Evolutionary conservation across 2,329 filamentous ascomycete species (phyloP), one percentile per base, ranked within the genome.

Genomic region (Stachybotrys elegans): DNA sequence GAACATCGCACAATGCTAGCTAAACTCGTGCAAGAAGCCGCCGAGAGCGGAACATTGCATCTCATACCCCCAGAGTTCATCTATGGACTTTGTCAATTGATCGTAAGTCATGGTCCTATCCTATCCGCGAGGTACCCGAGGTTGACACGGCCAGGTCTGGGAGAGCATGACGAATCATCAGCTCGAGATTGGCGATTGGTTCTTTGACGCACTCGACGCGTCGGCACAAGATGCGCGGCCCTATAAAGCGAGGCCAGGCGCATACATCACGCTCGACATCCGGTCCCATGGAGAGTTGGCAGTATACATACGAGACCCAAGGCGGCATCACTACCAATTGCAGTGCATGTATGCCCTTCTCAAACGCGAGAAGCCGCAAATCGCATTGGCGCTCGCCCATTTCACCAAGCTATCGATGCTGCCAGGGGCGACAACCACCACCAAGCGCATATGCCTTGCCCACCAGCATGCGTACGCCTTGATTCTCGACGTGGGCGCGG

Each of bases 161-260:
- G 42, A 48, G 5, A 52, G 50, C n/a, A 45, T 55, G 5, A n/a
- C 55, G 0, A 53, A 52, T 12, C 48, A 51, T 1, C 34, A 29
- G 2, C 43, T 57, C 14, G 43, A 46, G 6, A 17, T 57, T 0
- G 54, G 49, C 2, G 34, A 40, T 1, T 57, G 54, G 54, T 57
- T 57, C 25, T 57, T 52, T 52, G 44, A 57, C 22, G 34, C 39
- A 2, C 9, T 38, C 3, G 38, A 39, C 8, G n/a, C 19, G 1
- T 41, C 41, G 25, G 40, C 42, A 5, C 49, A n/a, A n/a, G n/a
- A 29, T 4, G 43, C 44, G 4, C 46, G 54, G 0, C 52, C 54
- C 2, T 32, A 49, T 9, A 40, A 36, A 6, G 54, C 52, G 9
- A 36, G 49, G 2, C 46, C 49, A 27, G 46, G 49, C n/a, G 44